Evolutionary conservation across 208 protist genomes (phyloP), one percentile per base, ranked within the genome.

Genomic region (Trypanosoma boissoni): DNA sequence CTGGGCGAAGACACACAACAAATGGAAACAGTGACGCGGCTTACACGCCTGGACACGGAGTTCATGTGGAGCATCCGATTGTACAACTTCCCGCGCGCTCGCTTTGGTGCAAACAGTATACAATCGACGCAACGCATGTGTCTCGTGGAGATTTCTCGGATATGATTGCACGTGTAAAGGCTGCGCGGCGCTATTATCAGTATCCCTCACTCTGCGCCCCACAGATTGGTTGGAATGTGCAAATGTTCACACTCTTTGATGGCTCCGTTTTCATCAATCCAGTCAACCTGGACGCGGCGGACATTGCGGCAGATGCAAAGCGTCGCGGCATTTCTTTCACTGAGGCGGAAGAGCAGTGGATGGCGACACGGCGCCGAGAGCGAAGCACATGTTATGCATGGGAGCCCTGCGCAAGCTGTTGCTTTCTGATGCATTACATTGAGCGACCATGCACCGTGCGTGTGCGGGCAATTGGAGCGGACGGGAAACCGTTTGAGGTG

Each of bases 361-460:
- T 91, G 67, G 65, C 57, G 0, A 61, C 71, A 31, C 72, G 74
- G 51, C 80, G 85, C 18, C 57, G 42, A 12, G 64, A 62, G 10
- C 66, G 76, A 20, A 72, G 77, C 55, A 94, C 84, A 21, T 74
- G 72, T 44, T 95, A 88, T 41, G 86, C 86, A 18, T 95, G 89
- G 86, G 89, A 96, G 76, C 86, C 89, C 29, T 96, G 86, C 57
- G 89, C 89, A 52, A 92, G 84, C 56, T 93, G 86, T 70, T 79
- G 81, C 49, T 93, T 91, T 57, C 56, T 93, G 18, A 74, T 96
- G 72, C 89, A 96, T 59, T 96, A 92, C 68, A 96, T 96, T 57
- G 89, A 96, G 59, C 78, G 89, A 3, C 89, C 89, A 10, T 46
- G 67, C 2, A 91, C 78, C 3, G 76, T 89, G 41, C 81, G 72